Conservation (phyloP, 331 rosid species). For the Quercus tomentella region DNA sequence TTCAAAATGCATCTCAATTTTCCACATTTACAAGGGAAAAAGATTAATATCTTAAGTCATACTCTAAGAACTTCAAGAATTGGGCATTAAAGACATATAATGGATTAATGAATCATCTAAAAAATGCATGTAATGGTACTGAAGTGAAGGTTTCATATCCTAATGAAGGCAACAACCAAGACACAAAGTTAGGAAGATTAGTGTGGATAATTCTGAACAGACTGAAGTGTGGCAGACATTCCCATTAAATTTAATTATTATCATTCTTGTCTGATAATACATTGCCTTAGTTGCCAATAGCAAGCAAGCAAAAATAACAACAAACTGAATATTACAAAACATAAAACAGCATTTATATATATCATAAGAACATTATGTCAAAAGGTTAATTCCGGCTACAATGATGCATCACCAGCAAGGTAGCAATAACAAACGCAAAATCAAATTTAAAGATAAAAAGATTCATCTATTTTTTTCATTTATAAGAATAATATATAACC, state of each 20-base stretch:
- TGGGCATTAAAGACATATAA: no score
- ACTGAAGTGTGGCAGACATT: not conserved
- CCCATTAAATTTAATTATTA: conserved; percentile 1
- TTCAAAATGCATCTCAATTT: no score
- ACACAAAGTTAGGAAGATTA: not conserved
- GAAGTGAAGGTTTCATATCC: no score
- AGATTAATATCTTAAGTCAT: no score
- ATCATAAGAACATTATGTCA: not conserved
- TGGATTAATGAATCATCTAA: no score
- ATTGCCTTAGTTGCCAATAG: not conserved
- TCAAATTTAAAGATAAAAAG: not conserved
- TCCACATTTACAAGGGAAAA: no score
- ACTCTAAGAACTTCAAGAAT: no score
- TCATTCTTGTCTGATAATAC: not conserved
- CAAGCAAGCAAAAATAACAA: not conserved
- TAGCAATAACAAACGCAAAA: conserved; percentile 1
- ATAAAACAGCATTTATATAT: not conserved
- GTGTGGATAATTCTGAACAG: not conserved
- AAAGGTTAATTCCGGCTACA: not conserved
- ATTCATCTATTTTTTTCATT: not conserved
- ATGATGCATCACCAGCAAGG: not conserved
- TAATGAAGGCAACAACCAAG: not conserved
- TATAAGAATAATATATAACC: not conserved
- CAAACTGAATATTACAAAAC: not conserved
- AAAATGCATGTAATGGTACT: no score